Evolutionary conservation across 805 yeast genomes (phyloP), one percentile per base, ranked within the genome.

Genomic region (Brettanomyces bruxellensis): DNA sequence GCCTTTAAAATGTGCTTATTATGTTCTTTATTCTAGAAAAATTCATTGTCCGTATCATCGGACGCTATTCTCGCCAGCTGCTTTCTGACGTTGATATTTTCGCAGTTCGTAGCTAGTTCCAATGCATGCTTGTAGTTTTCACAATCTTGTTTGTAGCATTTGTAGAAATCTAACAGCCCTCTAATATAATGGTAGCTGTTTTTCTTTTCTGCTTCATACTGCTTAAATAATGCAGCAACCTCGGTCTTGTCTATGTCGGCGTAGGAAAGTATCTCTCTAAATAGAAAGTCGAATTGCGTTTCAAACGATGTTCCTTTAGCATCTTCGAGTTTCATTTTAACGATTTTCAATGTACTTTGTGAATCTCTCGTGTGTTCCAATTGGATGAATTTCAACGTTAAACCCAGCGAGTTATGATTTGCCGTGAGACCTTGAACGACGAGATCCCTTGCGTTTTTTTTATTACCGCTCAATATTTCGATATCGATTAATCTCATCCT

Each of bases 401-500:
- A 51, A 22, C 68, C 68, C 1, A 71, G 38, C 5, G 67, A 66
- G 23, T 67, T 56, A 25, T 69, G 72, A 11, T 55, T 45, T 1
- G 62, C 45, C 25, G 54, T 54, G 8, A 52, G 41, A 24, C 55
- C 28, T 30, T 64, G 62, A 40, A 58, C 34, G 6, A 50, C 23
- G 18, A 69, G 43, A n/a, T 56, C 62, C 42, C 65, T 68, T 0
- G 81, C 81, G 30, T 54, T 55, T 2, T 61, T 39, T 34, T 60
- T 49, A 43, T 73, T 65, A 1, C 66, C 67, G 5, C 60, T 49
- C n/a, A 66, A 55, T 0, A 76, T 24, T 44, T 74, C 68, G 18
- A 78, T 49, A 50, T 78, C 78, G 6, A 69, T 57, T 32, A 79
- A 55, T 39, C 73, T 67, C 9, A 68, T 35, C n/a, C 70, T 55